Base-by-base conservation (phyloP, 179 eudicot genomes). In the Actinidia arguta region DNA sequence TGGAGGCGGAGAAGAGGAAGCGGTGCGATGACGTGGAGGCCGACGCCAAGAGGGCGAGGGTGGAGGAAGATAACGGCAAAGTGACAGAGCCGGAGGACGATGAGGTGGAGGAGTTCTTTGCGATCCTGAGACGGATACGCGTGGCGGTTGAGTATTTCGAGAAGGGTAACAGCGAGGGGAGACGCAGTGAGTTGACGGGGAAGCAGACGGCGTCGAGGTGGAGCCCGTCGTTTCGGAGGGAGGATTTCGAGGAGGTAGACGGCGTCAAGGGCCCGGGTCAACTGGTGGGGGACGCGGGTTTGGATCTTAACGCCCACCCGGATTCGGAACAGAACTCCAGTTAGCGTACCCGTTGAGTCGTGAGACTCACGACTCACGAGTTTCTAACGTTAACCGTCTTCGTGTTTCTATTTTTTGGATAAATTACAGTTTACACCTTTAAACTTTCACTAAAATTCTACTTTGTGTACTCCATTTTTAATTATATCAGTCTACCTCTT, bases 241-340 rank as follows among this genome's bases (percentile, higher is more conserved):
- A 56, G 25, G 86, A 79, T 62, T 73, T 73, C 55, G 75, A 44
- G 46, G 73, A 17, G 47, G 64, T 52, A 3, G 51, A 72, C 39
- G 51, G 50, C 36, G 78, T 13, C 58, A 62, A 78, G 47, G 80
- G 25, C 8, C 58, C 71, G 44, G 51, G 14, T 12, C 56, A 18
- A 3, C 83, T 25, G 39, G 78, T 46, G 36, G 52, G 46, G 25
- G 46, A n/a, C 12, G 42, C 27, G 39, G 70, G 72, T 55, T 68
- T 85, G 82, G 87, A 82, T 85, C 87, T 85, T 20, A 85, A 85
- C 10, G 73, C 76, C 59, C 73, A 47, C 11, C 83, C 79, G 11
- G 71, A 22, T 2, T 36, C 64, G 0, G 76, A 78, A 18, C 63
- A 6, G 3, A 62, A 0, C 36, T 22, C 39, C 11, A 3, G 13